These are phyloP conservation scores for Aureobasidium pullulans DNA, from an alignment of 2,329 filamentous ascomycete genomes.

Conservation along the genomic window DNA sequence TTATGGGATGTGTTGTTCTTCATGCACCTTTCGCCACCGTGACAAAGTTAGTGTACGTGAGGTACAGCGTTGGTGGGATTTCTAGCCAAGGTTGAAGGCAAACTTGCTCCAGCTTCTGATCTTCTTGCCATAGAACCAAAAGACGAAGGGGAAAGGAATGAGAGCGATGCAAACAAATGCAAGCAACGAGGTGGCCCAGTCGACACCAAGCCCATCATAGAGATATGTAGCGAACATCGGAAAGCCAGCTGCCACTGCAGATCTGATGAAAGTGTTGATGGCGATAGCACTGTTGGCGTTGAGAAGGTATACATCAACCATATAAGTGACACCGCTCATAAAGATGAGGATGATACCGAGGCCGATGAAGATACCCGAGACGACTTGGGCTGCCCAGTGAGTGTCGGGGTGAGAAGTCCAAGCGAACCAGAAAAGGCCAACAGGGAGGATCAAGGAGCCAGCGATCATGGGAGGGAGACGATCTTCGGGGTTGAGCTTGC, in stretches of 20 bases:
- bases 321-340: slow-evolving; percentile 19
- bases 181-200: slow-evolving; percentile 28
- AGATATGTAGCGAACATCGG: slow-evolving; percentile 29
- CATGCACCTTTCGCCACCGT: neutral
- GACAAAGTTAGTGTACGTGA: no score
- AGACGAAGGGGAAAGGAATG: slow-evolving; percentile 23
- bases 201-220: slow-evolving; percentile 29
- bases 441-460: slow-evolving; percentile 39
- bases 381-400: slow-evolving; percentile 11
- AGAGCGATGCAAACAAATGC: slow-evolving; percentile 27
- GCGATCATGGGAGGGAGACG: slow-evolving; percentile 41
- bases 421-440: slow-evolving; percentile 17
- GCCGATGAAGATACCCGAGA: slow-evolving; percentile 12
- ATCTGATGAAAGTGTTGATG: slow-evolving; percentile 30
- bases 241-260: slow-evolving; percentile 28
- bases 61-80: no score
- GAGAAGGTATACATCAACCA: slow-evolving; percentile 31
- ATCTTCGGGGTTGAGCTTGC: slow-evolving; percentile 33
- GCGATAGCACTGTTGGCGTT: slow-evolving; percentile 25
- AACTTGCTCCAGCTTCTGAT: slow-evolving; percentile 22
- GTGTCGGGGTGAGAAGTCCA: slow-evolving; percentile 8
- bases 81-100: slow-evolving; percentile 13
- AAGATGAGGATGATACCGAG: slow-evolving; percentile 14
- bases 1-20: neutral
- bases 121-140: slow-evolving; percentile 24